Conservation (phyloP, 352 stramenopile genomes). For the Pythium rishiriense region DNA sequence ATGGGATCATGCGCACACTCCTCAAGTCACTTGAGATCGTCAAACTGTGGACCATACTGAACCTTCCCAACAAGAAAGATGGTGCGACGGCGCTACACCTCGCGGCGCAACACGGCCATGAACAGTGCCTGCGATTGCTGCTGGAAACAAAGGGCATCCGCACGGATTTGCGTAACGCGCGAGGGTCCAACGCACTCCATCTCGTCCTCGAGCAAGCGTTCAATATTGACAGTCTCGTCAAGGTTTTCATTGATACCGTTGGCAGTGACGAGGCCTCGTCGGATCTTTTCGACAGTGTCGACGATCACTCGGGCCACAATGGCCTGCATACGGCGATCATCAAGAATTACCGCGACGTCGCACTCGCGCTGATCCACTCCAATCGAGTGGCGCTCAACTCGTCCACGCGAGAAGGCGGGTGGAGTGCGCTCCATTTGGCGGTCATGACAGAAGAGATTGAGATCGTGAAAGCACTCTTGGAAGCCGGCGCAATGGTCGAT, state of each 20-base stretch:
- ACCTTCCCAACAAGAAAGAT: slow-evolving; percentile 39
- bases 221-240: slow-evolving; percentile 56
- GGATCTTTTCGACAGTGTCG: slow-evolving; percentile 44
- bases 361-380: slow-evolving; percentile 38
- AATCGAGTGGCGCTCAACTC: slow-evolving; percentile 51
- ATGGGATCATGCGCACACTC: slow-evolving; percentile 34
- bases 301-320: slow-evolving; percentile 46
- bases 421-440: slow-evolving; percentile 63
- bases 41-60: slow-evolving; percentile 31
- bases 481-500: slow-evolving; percentile 53
- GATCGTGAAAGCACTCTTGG: slow-evolving; percentile 47
- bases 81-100: slow-evolving; percentile 53
- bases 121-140: slow-evolving; percentile 39
- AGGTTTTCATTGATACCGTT: slow-evolving; percentile 36
- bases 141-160: slow-evolving; percentile 29
- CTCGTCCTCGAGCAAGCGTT: slow-evolving; percentile 63
- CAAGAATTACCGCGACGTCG: slow-evolving; percentile 57
- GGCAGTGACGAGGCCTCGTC: neutral
- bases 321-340: slow-evolving; percentile 64
- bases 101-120: slow-evolving; percentile 43
- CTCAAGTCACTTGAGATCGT: slow-evolving; percentile 14
- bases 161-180: slow-evolving; percentile 31
- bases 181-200: slow-evolving; percentile 59
- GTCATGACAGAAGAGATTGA: slow-evolving; percentile 57
- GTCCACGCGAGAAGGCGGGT: slow-evolving; percentile 44